Percentiles rank a stretch among this genome's conserved stretches.
phyloP scores from a whole-genome alignment of 192 early-diverging fungal genomes.

The Backusella sp. region DNA sequence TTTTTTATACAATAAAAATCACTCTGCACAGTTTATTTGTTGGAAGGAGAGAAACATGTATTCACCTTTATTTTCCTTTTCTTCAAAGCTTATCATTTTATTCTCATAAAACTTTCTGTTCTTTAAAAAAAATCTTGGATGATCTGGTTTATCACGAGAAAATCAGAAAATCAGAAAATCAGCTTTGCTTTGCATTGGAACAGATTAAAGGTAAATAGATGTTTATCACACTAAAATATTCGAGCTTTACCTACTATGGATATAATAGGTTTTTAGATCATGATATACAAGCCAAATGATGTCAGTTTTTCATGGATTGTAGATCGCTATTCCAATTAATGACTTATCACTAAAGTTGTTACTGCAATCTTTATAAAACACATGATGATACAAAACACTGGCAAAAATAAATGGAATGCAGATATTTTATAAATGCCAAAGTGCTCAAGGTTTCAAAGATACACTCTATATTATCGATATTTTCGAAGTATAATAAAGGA shows the following conservation, averaged over 20 bases:
- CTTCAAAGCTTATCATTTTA: background rate
- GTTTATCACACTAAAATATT: background rate
- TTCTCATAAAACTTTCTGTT: background rate
- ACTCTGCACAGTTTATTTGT: background rate
- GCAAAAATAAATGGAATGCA: too few species aligned
- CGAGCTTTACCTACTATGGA: background rate
- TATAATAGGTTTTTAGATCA: background rate
- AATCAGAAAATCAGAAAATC: background rate
- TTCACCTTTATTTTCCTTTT: background rate
- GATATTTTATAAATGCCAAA: background rate
- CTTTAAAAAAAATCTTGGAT: background rate
- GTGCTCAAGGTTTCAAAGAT: background rate
- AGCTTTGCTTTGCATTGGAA: background rate
- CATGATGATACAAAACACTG: background rate
- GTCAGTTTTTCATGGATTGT: background rate
- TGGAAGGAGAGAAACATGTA: background rate
- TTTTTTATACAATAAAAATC: background rate
- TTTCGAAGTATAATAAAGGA: background rate
- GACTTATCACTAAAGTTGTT: background rate
- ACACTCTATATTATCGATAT: background rate
- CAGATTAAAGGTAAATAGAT: background rate
- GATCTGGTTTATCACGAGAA: background rate
- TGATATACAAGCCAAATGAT: background rate
- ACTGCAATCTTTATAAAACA: background rate
- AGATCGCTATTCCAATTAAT: background rate